Evolutionary conservation across 164 flowering plant genomes (phyloP).

Genomic region (Aristolochia contorta): DNA sequence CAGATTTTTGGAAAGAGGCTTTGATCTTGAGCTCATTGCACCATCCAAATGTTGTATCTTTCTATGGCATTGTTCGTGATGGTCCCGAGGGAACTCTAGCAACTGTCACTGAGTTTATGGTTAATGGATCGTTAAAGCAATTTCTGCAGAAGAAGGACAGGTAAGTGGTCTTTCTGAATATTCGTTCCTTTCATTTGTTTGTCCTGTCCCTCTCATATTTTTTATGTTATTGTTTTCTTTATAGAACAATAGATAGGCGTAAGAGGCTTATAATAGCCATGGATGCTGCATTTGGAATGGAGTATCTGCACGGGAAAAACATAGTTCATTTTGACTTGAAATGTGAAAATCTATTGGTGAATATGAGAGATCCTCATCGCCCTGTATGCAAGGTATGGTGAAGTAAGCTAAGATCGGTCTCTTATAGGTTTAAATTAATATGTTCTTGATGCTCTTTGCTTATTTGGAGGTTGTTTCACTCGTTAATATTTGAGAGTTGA

Average conservation of each 20-base stretch:
- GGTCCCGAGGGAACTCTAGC: constrained; percentile 97
- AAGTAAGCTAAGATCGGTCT: too few species aligned
- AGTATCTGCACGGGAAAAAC: constrained; percentile 88
- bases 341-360: constrained; percentile 85
- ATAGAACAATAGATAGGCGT: constrained; percentile 93
- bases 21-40: constrained; percentile 81
- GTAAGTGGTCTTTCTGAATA: constrained; percentile 20
- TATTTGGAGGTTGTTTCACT: too few species aligned
- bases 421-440: too few species aligned
- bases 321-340: constrained; percentile 97
- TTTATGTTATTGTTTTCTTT: not conserved
- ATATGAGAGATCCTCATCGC: constrained; percentile 94
- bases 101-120: constrained; percentile 96
- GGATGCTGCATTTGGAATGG: constrained; percentile 98
- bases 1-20: constrained; percentile 99
- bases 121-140: constrained; percentile 95
- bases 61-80: constrained; percentile 97
- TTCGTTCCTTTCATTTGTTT: not conserved
- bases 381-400: constrained; percentile 82
- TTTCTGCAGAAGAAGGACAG: constrained; percentile 93
- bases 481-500: too few species aligned
- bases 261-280: constrained; percentile 90
- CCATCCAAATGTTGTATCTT: constrained; percentile 98
- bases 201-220: not conserved
- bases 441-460: too few species aligned